Evolutionary conservation across 768 basidiomycete species (phyloP).

Genomic region (Phlegmacium glaucopus): DNA sequence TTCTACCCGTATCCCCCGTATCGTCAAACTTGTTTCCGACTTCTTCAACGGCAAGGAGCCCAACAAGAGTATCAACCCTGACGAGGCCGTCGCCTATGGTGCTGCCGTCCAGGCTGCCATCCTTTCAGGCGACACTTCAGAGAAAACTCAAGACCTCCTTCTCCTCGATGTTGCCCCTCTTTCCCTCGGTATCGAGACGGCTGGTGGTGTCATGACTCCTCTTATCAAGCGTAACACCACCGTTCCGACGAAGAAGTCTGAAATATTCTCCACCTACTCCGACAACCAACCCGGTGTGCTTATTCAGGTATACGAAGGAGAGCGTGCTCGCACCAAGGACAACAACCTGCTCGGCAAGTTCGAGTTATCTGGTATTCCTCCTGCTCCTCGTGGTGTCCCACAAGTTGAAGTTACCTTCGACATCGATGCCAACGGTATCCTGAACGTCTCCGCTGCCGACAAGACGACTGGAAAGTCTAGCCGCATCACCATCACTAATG

Average conservation of each 20-base stretch:
- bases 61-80: conserved; percentile 99
- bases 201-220: conserved; percentile 98
- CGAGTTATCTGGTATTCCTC: conserved; percentile 94
- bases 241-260: conserved; percentile 97
- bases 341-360: conserved; percentile 99
- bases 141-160: conserved; percentile 95
- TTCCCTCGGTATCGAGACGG: conserved; percentile 95
- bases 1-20: conserved; percentile 97
- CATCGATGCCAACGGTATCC: conserved; percentile 94
- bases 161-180: conserved; percentile 92
- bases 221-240: conserved; percentile 99
- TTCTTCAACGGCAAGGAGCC: conserved; percentile 99
- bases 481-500: conserved; percentile 92
- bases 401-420: conserved; percentile 98
- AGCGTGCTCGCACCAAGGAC: conserved; percentile 97
- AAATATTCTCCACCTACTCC: conserved; percentile 97
- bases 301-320: conserved; percentile 98
- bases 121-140: conserved; percentile 95
- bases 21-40: conserved; percentile 96
- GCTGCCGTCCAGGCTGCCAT: conserved; percentile 99
- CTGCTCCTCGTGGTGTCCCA: conserved; percentile 96
- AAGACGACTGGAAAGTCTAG: conserved; percentile 97
- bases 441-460: conserved; percentile 93
- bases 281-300: conserved; percentile 99
- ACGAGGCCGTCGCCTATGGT: conserved; percentile 98